Conservation (phyloP, 176 grass and related monocot species). For the Alloteropsis semialata region DNA sequence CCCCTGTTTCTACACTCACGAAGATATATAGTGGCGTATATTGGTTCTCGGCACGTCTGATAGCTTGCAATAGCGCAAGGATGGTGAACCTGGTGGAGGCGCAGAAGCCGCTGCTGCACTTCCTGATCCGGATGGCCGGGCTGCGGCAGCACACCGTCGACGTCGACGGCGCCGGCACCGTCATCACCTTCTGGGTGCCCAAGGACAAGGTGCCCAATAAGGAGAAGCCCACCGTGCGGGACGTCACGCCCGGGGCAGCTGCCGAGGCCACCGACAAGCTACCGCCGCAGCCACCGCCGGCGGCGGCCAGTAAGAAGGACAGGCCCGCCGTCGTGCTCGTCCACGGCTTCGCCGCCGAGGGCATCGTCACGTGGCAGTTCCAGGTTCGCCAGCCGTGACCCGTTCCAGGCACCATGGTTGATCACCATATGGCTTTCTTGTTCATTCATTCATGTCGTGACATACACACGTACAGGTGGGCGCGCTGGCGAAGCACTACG, state of each 20-base stretch:
- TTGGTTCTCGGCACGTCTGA: background rate
- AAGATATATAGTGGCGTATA: background rate
- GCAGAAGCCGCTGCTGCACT: slow-evolving; percentile 82
- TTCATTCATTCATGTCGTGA: too few relatives aligned
- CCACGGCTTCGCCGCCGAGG: slow-evolving; percentile 87
- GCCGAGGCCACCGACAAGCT: background rate
- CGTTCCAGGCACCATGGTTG: background rate
- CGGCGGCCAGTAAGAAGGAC: slow-evolving; percentile 8
- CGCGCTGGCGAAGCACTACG: slow-evolving; percentile 55
- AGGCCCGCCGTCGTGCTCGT: slow-evolving; percentile 78
- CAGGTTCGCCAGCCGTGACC: slow-evolving; percentile 24
- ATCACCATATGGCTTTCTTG: too few relatives aligned
- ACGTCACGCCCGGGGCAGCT: slow-evolving; percentile 28
- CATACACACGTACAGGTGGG: slow-evolving; percentile 28
- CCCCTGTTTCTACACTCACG: background rate
- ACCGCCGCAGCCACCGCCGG: background rate
- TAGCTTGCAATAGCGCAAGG: too few relatives aligned
- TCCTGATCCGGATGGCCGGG: slow-evolving; percentile 49
- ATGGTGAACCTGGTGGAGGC: slow-evolving; percentile 91
- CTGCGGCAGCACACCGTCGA: slow-evolving; percentile 74
- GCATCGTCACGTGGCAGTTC: slow-evolving; percentile 93
- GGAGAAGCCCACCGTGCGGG: slow-evolving; percentile 33
- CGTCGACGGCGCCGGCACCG: slow-evolving; percentile 75
- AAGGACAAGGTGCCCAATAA: slow-evolving; percentile 51
- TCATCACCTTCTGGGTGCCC: slow-evolving; percentile 82